Percentiles rank a stretch among this genome's conserved stretches.
Evolutionary conservation across 2,329 filamentous ascomycete species (phyloP).

Genomic region (Capronia epimyces): DNA sequence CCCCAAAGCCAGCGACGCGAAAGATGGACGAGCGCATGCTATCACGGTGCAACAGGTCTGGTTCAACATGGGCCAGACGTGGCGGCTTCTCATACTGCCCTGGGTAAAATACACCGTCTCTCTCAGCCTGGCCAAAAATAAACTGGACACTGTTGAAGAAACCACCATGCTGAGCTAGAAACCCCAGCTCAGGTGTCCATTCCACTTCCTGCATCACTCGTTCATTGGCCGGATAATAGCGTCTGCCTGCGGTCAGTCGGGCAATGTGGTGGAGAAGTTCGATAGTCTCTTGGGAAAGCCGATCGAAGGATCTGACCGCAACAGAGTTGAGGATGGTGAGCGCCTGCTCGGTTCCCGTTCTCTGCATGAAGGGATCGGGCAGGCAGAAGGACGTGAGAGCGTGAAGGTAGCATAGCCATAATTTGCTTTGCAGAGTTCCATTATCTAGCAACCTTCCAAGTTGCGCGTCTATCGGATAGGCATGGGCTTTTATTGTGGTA

Average conservation of each 20-base stretch:
- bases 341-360: slow-evolving; percentile 33
- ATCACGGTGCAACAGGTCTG: slow-evolving; percentile 29
- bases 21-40: slow-evolving; percentile 34
- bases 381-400: slow-evolving; percentile 36
- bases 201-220: slow-evolving; percentile 45
- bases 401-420: slow-evolving; percentile 34
- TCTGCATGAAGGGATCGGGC: slow-evolving; percentile 34
- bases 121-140: slow-evolving; percentile 34
- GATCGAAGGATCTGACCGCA: slow-evolving; percentile 6
- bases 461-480: slow-evolving; percentile 27
- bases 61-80: slow-evolving; percentile 15
- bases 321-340: slow-evolving; percentile 27
- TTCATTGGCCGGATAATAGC: slow-evolving; percentile 1
- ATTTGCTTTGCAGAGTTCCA: slow-evolving; percentile 18
- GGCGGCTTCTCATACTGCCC: slow-evolving; percentile 23
- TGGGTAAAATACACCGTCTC: no score
- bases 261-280: no score
- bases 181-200: slow-evolving; percentile 41
- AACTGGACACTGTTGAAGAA: slow-evolving; percentile 37
- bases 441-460: slow-evolving; percentile 23
- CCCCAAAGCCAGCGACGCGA: slow-evolving; percentile 37
- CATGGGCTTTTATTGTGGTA: no score
- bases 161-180: slow-evolving; percentile 43
- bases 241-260: no score
- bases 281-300: no score